Percentiles rank a stretch among this genome's conserved stretches.
Conservation (phyloP, 192 early-diverging fungal genomes). For the Funneliformis mosseae region DNA sequence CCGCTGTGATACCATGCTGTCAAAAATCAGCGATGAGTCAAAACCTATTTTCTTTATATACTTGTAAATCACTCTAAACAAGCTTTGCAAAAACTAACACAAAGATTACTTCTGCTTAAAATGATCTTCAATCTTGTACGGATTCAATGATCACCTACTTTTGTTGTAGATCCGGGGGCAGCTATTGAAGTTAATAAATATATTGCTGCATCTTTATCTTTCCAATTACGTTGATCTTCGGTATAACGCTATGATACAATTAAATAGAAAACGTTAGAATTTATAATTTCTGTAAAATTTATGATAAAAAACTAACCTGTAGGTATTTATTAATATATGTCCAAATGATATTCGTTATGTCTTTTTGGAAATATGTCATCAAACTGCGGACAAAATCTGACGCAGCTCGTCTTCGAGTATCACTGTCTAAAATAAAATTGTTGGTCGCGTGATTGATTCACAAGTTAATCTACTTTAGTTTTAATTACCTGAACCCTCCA, state of each 20-base stretch:
- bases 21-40: conserved; percentile 19
- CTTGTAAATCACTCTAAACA: neutral
- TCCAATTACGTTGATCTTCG: conserved; percentile 80
- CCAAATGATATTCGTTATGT: conserved; percentile 84
- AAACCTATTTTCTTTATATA: neutral
- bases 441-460: neutral
- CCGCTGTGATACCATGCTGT: conserved; percentile 79
- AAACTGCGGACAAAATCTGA: conserved; percentile 91
- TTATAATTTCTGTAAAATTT: neutral
- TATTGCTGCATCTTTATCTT: conserved; percentile 93
- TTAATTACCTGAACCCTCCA: conserved; percentile 79
- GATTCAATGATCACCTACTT: conserved; percentile 45
- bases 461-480: neutral
- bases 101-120: neutral
- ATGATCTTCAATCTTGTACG: neutral
- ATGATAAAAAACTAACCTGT: conserved; percentile 24
- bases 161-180: conserved; percentile 72
- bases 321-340: conserved; percentile 73
- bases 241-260: conserved; percentile 63
- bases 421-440: conserved; percentile 60
- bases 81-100: neutral
- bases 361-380: conserved; percentile 81
- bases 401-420: conserved; percentile 91
- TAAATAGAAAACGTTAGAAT: neutral
- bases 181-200: conserved; percentile 90